Conservation (phyloP, 2,329 filamentous ascomycete species). For the Calonectria pteridis region DNA sequence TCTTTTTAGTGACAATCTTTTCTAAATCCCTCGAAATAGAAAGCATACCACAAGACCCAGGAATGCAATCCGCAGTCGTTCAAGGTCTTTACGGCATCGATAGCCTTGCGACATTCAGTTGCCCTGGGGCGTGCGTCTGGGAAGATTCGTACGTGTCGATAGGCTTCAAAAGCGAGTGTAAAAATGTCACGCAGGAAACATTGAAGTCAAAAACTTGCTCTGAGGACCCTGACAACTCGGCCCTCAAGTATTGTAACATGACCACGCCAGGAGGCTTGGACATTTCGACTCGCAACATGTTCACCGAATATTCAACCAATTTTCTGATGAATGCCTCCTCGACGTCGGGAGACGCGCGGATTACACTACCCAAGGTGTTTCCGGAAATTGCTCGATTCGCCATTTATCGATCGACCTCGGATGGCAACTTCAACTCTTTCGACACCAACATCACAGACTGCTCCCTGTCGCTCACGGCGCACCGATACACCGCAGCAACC, state of each 20-base stretch:
- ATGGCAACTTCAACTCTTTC: conserved; percentile 3
- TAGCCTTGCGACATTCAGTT: conserved; percentile 8
- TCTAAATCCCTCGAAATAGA: not conserved
- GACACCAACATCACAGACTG: conserved; percentile 28
- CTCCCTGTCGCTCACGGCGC: not conserved
- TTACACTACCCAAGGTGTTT: not conserved
- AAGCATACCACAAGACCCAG: conserved; percentile 7
- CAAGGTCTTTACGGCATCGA: conserved; percentile 23
- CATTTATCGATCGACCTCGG: conserved; percentile 24
- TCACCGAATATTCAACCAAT: conserved; percentile 4
- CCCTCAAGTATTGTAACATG: conserved; percentile 12
- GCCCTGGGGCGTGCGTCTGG: conserved; percentile 24
- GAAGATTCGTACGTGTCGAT: conserved; percentile 15
- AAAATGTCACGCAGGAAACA: conserved; percentile 15
- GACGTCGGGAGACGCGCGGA: not conserved
- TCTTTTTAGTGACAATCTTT: not conserved
- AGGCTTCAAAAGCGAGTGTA: conserved; percentile 20
- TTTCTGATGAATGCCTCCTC: conserved; percentile 13
- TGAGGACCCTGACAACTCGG: not conserved
- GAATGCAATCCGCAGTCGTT: conserved; percentile 24
- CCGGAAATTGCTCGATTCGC: conserved; percentile 10
- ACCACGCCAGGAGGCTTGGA: conserved; percentile 17
- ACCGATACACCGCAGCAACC: conserved; percentile 2
- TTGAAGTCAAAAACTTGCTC: conserved; percentile 4
- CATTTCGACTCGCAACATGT: not conserved